Percentiles rank a stretch among this genome's conserved stretches.
Conservation (phyloP, 805 yeast species). For the Starmerella davenportii region DNA sequence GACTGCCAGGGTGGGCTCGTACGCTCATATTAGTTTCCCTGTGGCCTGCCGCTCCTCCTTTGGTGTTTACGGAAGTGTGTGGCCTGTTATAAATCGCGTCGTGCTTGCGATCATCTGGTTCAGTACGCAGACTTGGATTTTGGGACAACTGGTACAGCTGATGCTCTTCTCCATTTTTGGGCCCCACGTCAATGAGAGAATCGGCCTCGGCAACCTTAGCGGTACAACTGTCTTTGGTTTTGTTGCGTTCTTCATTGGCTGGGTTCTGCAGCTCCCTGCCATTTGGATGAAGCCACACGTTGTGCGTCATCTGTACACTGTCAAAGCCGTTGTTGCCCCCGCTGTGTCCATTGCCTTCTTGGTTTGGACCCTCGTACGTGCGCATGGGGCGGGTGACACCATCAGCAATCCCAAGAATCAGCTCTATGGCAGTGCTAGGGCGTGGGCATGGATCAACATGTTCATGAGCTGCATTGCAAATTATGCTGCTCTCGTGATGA, state of each 20-base stretch:
- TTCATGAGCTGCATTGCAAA: conserved; percentile 69
- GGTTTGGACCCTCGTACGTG: conserved; percentile 67
- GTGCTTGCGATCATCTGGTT: conserved; percentile 82
- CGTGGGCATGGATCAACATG: conserved; percentile 69
- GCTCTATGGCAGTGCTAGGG: conserved; percentile 41
- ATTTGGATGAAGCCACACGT: conserved; percentile 68
- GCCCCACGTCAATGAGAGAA: conserved; percentile 20
- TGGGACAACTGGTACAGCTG: conserved; percentile 63
- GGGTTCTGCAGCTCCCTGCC: conserved; percentile 64
- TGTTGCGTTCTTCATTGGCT: conserved; percentile 61
- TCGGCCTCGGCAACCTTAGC: conserved; percentile 36
- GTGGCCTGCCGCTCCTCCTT: conserved; percentile 65
- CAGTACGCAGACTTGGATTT: conserved; percentile 70
- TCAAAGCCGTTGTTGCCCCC: conserved; percentile 63
- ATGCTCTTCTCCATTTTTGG: conserved; percentile 58
- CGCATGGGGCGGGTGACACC: conserved; percentile 62
- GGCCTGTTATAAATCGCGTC: conserved; percentile 80
- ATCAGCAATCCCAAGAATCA: conserved; percentile 34
- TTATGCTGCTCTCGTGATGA: conserved; percentile 74
- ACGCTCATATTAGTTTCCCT: conserved; percentile 72
- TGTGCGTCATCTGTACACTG: conserved; percentile 67
- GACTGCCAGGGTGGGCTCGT: conserved; percentile 64
- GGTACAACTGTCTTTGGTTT: conserved; percentile 57
- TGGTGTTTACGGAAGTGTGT: conserved; percentile 70
- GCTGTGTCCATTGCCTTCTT: conserved; percentile 68